Percentiles rank a stretch among this genome's conserved stretches.
These are phyloP conservation scores for Rhodomyrtus tomentosa DNA, from an alignment of 345 rosid genomes.

Conservation along the genomic window DNA sequence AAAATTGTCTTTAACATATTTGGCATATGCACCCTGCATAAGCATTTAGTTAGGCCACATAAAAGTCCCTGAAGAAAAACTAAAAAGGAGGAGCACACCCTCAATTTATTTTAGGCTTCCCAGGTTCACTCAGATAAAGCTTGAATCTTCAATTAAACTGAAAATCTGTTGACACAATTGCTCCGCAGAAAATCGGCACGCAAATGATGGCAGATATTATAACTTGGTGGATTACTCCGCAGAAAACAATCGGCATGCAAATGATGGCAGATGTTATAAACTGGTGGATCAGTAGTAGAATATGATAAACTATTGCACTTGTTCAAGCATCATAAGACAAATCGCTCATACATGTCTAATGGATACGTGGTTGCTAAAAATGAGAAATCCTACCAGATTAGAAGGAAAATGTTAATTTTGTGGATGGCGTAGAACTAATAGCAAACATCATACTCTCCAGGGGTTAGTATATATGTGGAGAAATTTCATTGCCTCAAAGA, in stretches of 20 bases:
- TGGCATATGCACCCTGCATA: conserved; percentile 59
- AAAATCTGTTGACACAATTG: not conserved
- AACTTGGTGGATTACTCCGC: not conserved
- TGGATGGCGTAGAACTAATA: not conserved
- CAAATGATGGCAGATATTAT: not conserved
- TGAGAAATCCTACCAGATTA: not conserved
- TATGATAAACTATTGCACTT: not conserved
- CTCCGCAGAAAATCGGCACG: not conserved
- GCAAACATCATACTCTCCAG: not conserved
- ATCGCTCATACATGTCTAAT: not conserved
- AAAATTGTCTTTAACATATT: conserved; percentile 52
- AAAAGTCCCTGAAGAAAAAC: not conserved
- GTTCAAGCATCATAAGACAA: not conserved
- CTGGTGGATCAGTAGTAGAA: not conserved
- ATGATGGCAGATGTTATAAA: not conserved
- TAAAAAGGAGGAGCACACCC: fast-evolving
- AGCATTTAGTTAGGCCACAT: not conserved
- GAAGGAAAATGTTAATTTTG: not conserved
- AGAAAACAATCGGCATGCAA: not conserved
- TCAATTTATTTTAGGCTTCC: not conserved
- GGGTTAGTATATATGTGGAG: not conserved
- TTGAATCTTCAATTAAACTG: not conserved
- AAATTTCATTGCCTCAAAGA: not conserved
- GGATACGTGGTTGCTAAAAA: not conserved
- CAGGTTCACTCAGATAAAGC: not conserved